Conservation (phyloP, 2,329 filamentous ascomycete species). For the Colletotrichum godetiae region DNA sequence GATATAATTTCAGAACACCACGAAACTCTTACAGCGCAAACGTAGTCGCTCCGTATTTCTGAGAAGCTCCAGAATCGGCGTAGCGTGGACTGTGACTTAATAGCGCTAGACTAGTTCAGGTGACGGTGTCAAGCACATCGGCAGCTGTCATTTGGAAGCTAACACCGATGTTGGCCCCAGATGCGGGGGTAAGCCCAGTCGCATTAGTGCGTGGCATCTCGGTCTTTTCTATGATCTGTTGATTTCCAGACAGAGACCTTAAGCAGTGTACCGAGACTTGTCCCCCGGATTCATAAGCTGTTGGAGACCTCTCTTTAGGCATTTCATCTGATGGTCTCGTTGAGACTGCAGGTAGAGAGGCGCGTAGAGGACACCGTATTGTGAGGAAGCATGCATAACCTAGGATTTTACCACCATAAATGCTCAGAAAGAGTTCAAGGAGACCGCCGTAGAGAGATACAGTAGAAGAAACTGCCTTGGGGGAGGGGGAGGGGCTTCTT, state of each 20-base stretch:
- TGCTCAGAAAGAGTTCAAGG: too few relatives aligned
- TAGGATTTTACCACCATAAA: too few relatives aligned
- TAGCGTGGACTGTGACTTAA: background rate
- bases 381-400: too few relatives aligned
- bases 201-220: background rate
- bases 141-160: background rate
- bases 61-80: background rate
- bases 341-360: too few relatives aligned
- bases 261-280: background rate
- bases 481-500: too few relatives aligned
- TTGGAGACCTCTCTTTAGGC: too few relatives aligned
- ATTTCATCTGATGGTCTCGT: too few relatives aligned
- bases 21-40: background rate
- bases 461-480: too few relatives aligned
- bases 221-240: background rate
- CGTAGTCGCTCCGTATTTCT: background rate
- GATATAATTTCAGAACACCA: background rate
- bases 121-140: background rate
- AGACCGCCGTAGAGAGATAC: too few relatives aligned
- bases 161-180: background rate
- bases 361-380: too few relatives aligned
- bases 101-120: background rate
- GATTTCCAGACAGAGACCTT: background rate
- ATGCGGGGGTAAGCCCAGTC: background rate
- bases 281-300: too few relatives aligned